Base-by-base conservation (phyloP, 345 rosid genomes). In the Camelina neglecta region DNA sequence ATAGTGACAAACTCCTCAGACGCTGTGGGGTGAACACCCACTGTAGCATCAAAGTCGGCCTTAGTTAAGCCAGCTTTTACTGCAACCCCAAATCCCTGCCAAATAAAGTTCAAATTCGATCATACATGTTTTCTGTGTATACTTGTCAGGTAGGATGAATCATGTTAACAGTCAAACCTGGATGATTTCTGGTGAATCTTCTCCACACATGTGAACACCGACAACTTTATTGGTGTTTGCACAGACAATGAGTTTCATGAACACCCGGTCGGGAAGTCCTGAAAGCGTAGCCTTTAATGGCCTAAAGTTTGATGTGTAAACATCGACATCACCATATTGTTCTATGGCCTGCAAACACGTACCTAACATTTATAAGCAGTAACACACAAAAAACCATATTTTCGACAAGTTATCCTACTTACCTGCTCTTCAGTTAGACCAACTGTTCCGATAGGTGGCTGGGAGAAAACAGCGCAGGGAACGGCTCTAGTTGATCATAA, bases 401-500 rank as follows among this genome's bases (percentile, higher is more conserved):
- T 58, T 65, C 3, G 4, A 44, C 4, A 21, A 57, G 33, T 11
- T 21, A 21, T 36, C n/a, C n/a, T 42, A 41, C 29, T 77, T 69
- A 92, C 98, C 93, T 94, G 93, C 68, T 92, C 98, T 84, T 92
- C 96, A 6, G 87, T 83, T 67, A 88, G 89, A 80, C 98, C 97
- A 55, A 94, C 97, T 76, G 86, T 90, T 79, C 97, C 97, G 74
- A 94, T 92, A 51, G 97, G 98, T 66, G 98, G 98, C 86, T 94
- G 98, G 7, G 92, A 90, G 78, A 94, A 94, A 66, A 92, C 97
- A 36, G 97, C 97, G 36, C 96, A 88, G 68, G 98, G 97, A 53
- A 90, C 87, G 80, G 93, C 95, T 76, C 98, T 94, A 73, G 67
- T 47, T 71, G 59, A 59, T 49, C 41, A 58, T 41, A 65, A 23